These are phyloP conservation scores for Fusarium keratoplasticum DNA, from an alignment of 2,329 filamentous ascomycete species.

Conservation along the genomic window DNA sequence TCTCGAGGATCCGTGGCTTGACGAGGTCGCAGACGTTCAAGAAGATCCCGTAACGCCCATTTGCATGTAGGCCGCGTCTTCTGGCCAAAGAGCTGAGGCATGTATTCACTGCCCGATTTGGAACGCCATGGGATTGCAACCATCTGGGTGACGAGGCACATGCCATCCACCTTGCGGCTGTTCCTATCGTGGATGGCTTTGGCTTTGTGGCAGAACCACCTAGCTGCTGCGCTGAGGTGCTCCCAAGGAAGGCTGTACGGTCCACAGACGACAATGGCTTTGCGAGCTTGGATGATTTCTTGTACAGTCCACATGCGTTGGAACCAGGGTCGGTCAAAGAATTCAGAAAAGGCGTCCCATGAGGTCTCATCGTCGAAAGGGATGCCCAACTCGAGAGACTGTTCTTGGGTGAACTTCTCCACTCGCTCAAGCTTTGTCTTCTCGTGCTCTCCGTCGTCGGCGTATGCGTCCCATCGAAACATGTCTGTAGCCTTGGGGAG, in stretches of 20 bases:
- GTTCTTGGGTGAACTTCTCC: conserved; percentile 13
- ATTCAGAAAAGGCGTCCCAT: conserved; percentile 23
- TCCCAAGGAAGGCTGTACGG: conserved; percentile 18
- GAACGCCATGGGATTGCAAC: conserved; percentile 22
- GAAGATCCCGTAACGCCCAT: conserved; percentile 24
- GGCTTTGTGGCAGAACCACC: conserved; percentile 30
- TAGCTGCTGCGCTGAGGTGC: conserved; percentile 25
- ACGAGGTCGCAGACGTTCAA: conserved; percentile 24
- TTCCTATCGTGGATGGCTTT: not conserved
- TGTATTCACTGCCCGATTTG: conserved; percentile 18
- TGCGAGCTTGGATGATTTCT: conserved; percentile 37
- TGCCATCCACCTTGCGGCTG: conserved; percentile 10
- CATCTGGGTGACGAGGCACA: conserved; percentile 21
- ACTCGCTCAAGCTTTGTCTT: conserved; percentile 16
- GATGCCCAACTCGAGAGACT: conserved; percentile 21
- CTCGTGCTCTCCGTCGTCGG: not conserved
- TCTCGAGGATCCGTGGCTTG: conserved; percentile 29
- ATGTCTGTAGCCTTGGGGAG: conserved; percentile 28
- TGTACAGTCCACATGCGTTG: conserved; percentile 39
- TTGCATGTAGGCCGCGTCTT: conserved; percentile 18
- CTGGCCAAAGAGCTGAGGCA: not conserved
- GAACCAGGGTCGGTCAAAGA: conserved; percentile 35
- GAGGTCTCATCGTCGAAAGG: conserved; percentile 16
- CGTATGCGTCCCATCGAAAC: conserved; percentile 23
- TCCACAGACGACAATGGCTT: conserved; percentile 29